phyloP scores from a whole-genome alignment of 768 basidiomycete genomes.

The Pleurotus sapidus region DNA sequence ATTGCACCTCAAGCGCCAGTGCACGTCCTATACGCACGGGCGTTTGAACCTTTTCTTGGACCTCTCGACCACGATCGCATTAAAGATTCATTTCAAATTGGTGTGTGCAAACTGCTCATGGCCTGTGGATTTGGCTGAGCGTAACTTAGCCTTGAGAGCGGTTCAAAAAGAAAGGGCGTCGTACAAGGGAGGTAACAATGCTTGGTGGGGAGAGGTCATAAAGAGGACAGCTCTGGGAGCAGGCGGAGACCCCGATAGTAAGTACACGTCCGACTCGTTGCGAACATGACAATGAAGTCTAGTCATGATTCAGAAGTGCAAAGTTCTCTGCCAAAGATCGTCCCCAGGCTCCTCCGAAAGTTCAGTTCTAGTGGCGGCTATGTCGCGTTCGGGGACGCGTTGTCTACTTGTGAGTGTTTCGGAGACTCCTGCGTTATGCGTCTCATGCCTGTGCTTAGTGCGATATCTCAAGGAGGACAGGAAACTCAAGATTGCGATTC shows the following conservation, averaged over 20 bases:
- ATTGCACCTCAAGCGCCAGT: constrained; percentile 67
- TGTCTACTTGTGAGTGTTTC: constrained; percentile 39
- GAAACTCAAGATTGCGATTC: constrained; percentile 50
- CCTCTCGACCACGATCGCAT: constrained; percentile 48
- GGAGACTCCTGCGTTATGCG: no score
- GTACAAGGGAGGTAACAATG: constrained; percentile 46
- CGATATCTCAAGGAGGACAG: constrained; percentile 37
- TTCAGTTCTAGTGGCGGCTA: constrained; percentile 77
- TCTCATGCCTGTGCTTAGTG: constrained; percentile 28
- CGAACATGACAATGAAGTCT: no score
- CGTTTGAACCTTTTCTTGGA: constrained; percentile 69
- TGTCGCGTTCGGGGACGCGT: constrained; percentile 50
- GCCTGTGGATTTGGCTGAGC: neutral
- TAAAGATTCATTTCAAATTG: constrained; percentile 56
- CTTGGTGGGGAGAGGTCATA: constrained; percentile 83
- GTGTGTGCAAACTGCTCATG: constrained; percentile 27
- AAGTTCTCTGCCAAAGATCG: constrained; percentile 50
- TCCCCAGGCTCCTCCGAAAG: constrained; percentile 54
- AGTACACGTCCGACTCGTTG: constrained; percentile 9
- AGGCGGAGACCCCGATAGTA: constrained; percentile 60
- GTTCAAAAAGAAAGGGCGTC: constrained; percentile 58
- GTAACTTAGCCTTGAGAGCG: constrained; percentile 32
- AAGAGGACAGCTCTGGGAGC: constrained; percentile 71
- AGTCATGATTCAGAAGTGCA: constrained; percentile 44
- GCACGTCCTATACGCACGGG: constrained; percentile 60